phyloP scores from a whole-genome alignment of 768 basidiomycete species.

The Paxillus involutus region DNA sequence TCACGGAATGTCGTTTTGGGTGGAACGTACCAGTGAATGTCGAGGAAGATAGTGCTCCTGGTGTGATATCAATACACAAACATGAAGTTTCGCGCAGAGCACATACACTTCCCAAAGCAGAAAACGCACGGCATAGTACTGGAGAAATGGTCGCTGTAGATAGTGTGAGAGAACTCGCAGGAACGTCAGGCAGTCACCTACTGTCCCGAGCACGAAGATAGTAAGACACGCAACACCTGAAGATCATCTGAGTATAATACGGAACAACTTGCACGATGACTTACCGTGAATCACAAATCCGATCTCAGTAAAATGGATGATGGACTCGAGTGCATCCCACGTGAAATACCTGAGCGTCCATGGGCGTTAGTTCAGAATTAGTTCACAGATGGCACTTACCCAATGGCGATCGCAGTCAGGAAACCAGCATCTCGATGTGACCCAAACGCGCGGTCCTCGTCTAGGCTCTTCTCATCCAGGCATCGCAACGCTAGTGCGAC shows the following conservation, averaged over 20 bases:
- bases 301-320: slow-evolving; percentile 63
- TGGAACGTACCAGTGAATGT: slow-evolving; percentile 73
- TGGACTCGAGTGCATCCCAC: slow-evolving; percentile 78
- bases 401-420: slow-evolving; percentile 67
- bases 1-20: not conserved
- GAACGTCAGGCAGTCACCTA: slow-evolving; percentile 34
- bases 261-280: slow-evolving; percentile 9
- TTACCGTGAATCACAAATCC: slow-evolving; percentile 80
- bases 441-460: slow-evolving; percentile 71
- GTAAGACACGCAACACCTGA: slow-evolving; percentile 60
- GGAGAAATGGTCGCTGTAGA: slow-evolving; percentile 65
- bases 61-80: slow-evolving; percentile 4
- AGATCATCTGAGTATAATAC: slow-evolving; percentile 3
- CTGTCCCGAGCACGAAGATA: slow-evolving; percentile 72
- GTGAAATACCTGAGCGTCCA: slow-evolving; percentile 60
- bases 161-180: slow-evolving; percentile 7
- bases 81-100: not conserved
- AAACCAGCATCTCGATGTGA: slow-evolving; percentile 62
- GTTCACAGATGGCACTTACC: slow-evolving; percentile 41
- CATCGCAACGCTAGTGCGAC: slow-evolving; percentile 61
- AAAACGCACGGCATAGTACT: slow-evolving; percentile 77
- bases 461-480: slow-evolving; percentile 46
- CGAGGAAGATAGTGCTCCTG: slow-evolving; percentile 84
- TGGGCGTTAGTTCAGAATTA: not conserved
- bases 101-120: slow-evolving; percentile 79